Evolutionary conservation across 2,329 filamentous ascomycete species (phyloP).

Genomic region (Lasiodiplodia citricola): DNA sequence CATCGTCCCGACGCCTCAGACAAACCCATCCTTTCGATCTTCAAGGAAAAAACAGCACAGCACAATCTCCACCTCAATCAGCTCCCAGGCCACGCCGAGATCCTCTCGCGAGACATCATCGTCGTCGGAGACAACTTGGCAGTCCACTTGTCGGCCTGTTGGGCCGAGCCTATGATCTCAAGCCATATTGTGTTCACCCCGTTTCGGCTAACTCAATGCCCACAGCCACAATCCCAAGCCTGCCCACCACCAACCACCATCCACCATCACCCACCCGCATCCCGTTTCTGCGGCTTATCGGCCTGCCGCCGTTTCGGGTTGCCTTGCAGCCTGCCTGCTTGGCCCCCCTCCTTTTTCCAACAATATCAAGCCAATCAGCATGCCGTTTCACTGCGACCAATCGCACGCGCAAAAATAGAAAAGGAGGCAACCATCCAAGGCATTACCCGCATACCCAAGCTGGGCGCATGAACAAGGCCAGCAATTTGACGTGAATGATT

Average conservation of each 20-base stretch:
- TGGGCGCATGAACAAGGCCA: background rate
- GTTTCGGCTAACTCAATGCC: background rate
- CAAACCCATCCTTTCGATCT: background rate
- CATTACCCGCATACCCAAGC: background rate
- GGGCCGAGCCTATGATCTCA: background rate
- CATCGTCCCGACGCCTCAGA: background rate
- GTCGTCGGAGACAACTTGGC: background rate
- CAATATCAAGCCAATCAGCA: slow-evolving; percentile 4
- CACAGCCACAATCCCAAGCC: background rate
- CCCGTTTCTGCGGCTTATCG: background rate
- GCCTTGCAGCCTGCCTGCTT: slow-evolving; percentile 6
- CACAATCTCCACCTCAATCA: background rate
- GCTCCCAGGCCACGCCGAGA: slow-evolving; percentile 9
- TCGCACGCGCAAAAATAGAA: background rate
- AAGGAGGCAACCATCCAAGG: background rate
- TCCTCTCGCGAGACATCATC: background rate
- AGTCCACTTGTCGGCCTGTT: background rate
- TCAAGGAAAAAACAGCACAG: slow-evolving; percentile 11
- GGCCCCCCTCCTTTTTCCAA: background rate
- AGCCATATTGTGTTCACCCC: background rate
- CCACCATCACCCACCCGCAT: background rate
- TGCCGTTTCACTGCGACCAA: background rate
- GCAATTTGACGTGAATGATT: background rate
- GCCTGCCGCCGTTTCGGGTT: background rate
- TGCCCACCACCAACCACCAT: slow-evolving; percentile 11